A percentile compares a stretch with the other conserved stretches of the same genome.
phyloP scores from a whole-genome alignment of 2,329 filamentous ascomycete genomes.

The Aureobasidium lini region DNA sequence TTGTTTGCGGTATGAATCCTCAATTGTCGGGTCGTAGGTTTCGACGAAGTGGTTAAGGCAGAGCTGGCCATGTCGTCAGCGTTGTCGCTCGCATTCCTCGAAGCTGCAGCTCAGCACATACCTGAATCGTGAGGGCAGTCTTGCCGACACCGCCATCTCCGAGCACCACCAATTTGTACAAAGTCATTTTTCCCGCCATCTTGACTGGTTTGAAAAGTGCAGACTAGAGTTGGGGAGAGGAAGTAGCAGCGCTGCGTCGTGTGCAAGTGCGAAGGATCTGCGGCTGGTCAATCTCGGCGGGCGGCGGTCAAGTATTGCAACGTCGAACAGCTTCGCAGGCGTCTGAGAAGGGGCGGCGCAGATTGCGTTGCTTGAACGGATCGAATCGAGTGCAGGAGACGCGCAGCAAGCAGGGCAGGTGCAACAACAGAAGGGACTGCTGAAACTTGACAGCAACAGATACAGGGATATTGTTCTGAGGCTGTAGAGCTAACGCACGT shows the following conservation, averaged over 20 bases:
- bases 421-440: not conserved
- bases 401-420: conserved; percentile 1
- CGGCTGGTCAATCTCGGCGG: conserved; percentile 10
- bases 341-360: not conserved
- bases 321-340: not conserved
- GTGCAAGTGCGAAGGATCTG: conserved; percentile 11
- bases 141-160: conserved; percentile 98
- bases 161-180: conserved; percentile 90
- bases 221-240: not conserved
- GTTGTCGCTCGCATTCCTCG: not conserved
- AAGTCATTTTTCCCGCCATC: conserved; percentile 30
- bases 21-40: conserved; percentile 66
- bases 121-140: conserved; percentile 94
- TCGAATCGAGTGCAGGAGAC: not conserved
- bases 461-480: not conserved
- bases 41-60: conserved; percentile 98
- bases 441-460: conserved; percentile 1
- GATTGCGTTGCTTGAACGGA: not conserved
- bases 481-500: conserved; percentile 10
- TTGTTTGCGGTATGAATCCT: conserved; percentile 62
- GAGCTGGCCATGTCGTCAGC: conserved; percentile 49
- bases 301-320: not conserved
- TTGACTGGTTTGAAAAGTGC: not conserved
- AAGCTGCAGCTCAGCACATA: conserved; percentile 6
- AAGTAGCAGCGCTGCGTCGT: not conserved